Conservation (phyloP, 495 filamentous ascomycete species). For the Trichoderma virens region DNA sequence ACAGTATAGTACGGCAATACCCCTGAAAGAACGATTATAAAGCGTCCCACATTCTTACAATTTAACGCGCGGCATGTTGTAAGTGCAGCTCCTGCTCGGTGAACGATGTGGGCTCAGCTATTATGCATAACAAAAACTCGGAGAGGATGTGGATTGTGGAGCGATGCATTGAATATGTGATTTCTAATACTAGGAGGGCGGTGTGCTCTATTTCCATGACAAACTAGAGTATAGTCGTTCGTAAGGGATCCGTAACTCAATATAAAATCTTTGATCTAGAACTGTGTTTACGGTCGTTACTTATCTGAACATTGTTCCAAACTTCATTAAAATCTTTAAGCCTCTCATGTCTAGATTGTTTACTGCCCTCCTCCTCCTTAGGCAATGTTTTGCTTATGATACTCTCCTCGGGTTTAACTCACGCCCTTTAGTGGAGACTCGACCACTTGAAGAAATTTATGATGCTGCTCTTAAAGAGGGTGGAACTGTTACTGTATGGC, state of each 20-base stretch:
- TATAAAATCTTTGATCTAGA: not conserved
- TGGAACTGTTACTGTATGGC: slow-evolving; percentile 22
- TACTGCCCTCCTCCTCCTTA: not conserved
- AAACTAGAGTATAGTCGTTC: not conserved
- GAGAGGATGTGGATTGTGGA: not conserved
- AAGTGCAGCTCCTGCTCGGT: not conserved
- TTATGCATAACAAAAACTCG: not conserved
- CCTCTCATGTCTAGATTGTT: not conserved
- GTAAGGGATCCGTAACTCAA: not conserved
- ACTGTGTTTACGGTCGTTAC: not conserved
- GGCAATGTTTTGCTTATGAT: slow-evolving; percentile 15
- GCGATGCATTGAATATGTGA: not conserved
- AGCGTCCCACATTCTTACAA: not conserved
- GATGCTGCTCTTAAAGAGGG: slow-evolving; percentile 26
- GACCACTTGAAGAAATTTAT: slow-evolving; percentile 30
- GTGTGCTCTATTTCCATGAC: not conserved
- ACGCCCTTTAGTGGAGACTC: slow-evolving; percentile 19
- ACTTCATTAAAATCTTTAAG: not conserved
- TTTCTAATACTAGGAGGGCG: not conserved
- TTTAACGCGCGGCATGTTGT: not conserved
- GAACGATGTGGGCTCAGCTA: not conserved
- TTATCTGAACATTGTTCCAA: not conserved
- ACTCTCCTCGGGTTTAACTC: slow-evolving; percentile 12
- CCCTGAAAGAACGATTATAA: not conserved
- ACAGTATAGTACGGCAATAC: not conserved